Percentiles rank a stretch among this genome's conserved stretches.
Evolutionary conservation across 768 basidiomycete genomes (phyloP).

Genomic region (Holtermanniella nyarrowii): DNA sequence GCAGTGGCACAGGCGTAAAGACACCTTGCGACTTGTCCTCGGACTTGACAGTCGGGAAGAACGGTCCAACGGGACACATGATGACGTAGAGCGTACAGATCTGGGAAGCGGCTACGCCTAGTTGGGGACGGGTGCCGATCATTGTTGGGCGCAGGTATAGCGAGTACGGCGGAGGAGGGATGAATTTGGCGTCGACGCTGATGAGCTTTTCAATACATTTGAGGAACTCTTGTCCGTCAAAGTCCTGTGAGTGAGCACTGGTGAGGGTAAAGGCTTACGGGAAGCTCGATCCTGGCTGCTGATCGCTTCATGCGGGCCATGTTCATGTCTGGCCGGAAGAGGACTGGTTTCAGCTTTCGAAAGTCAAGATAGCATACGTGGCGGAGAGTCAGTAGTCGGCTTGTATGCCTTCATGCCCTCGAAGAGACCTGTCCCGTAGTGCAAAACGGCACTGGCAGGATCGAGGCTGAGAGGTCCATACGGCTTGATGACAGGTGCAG

Average conservation of each 20-base stretch:
- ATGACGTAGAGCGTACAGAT: slow-evolving; percentile 21
- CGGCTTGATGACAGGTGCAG: slow-evolving; percentile 3
- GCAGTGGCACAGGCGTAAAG: not conserved
- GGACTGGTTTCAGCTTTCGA: slow-evolving; percentile 1
- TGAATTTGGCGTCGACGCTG: slow-evolving; percentile 16
- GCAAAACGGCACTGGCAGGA: slow-evolving; percentile 5
- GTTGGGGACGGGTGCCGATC: slow-evolving; percentile 21
- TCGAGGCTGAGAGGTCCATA: slow-evolving; percentile 3
- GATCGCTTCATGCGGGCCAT: slow-evolving; percentile 22
- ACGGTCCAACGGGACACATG: slow-evolving; percentile 22
- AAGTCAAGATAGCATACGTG: too few species aligned
- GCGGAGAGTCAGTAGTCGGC: slow-evolving; percentile 1
- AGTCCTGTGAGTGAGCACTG: slow-evolving; percentile 6
- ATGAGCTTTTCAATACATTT: slow-evolving; percentile 15
- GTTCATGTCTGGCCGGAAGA: slow-evolving; percentile 27
- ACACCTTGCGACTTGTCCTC: not conserved
- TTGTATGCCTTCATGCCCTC: slow-evolving; percentile 29
- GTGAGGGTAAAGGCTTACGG: slow-evolving; percentile 5
- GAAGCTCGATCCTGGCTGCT: slow-evolving; percentile 16
- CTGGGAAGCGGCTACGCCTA: slow-evolving; percentile 16
- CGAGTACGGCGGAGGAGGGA: slow-evolving; percentile 21
- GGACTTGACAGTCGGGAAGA: slow-evolving; percentile 12
- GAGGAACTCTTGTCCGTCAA: slow-evolving; percentile 15
- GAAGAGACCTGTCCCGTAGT: slow-evolving; percentile 11
- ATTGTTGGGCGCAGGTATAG: slow-evolving; percentile 13